Evolutionary conservation across 1,139 yeast genomes (phyloP), one percentile per base, ranked within the genome.

Genomic region (Lodderomyces orthopsilosis): DNA sequence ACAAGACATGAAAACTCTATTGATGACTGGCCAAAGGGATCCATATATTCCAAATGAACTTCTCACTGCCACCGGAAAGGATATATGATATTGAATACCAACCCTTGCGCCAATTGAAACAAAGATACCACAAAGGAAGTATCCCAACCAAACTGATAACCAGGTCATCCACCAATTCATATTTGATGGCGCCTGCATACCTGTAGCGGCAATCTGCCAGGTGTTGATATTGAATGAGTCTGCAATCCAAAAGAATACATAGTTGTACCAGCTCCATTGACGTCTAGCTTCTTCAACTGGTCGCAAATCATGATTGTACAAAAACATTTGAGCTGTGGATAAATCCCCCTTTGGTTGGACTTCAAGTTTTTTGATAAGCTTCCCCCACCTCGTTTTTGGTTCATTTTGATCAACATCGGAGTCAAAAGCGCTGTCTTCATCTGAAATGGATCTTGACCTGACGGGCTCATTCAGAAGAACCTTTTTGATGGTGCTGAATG

Each of bases 161-260:
- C 95, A 88, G 13, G 86, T 82, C 61, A 82, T 90, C 94, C 95
- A 88, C 95, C 95, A 87, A 14, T 83, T 79, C 65, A 88, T 68
- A 6, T 93, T 75, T 43, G 70, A 24, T 5, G 41, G 41, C 5
- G 41, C 70, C 46, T 84, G 83, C 23, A 72, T 69, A 51, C 95
- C 94, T 1, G 94, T 84, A 3, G 93, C 82, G 6, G 95, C 95
- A 56, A 89, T 87, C 66, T 86, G 91, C 91, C 94, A 88, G 9
- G 96, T 87, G 58, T 85, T 87, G 55, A 89, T 82, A 61, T 88
- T 88, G 66, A 89, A 85, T 21, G 94, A 81, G 59, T 87, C 96
- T 1, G 95, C 90, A 45, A 87, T 64, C 96, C 96, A 88, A 55
- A 86, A 86, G 49, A 78, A 82, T 8, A 83, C 82, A 58, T 68